phyloP scores from a whole-genome alignment of 163 green algal species.

The Chloroidium sp. region DNA sequence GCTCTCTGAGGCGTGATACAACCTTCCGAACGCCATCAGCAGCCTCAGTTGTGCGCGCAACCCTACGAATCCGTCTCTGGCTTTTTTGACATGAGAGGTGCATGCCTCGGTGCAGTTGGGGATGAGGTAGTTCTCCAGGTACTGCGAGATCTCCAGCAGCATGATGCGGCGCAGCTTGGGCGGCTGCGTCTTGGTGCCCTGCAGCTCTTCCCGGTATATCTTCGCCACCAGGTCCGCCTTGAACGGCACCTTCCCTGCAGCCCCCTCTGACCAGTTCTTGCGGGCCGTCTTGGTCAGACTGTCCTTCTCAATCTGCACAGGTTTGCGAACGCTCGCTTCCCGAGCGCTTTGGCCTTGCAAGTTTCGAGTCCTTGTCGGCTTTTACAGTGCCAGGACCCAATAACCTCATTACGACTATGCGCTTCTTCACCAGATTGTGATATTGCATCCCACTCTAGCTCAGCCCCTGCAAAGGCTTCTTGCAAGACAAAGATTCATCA shows the following conservation, averaged over 20 bases:
- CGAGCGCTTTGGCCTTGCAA: too few relatives aligned
- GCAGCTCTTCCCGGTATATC: conserved; percentile 75
- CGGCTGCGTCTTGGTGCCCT: conserved; percentile 18
- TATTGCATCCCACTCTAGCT: not conserved
- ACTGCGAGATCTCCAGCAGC: conserved; percentile 90
- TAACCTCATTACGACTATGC: not conserved
- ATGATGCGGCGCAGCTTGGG: conserved; percentile 57
- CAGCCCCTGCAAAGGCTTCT: not conserved
- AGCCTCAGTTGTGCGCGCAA: too few relatives aligned
- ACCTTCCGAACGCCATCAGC: too few relatives aligned
- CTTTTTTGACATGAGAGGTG: too few relatives aligned
- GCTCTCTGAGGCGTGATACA: too few relatives aligned
- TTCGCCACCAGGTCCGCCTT: conserved; percentile 54
- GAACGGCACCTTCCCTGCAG: conserved; percentile 18
- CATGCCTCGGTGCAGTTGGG: conserved; percentile 54
- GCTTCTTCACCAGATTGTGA: not conserved
- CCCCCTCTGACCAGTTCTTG: conserved; percentile 50
- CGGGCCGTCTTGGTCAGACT: conserved; percentile 53
- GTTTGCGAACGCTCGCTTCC: not conserved
- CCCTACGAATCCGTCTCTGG: too few relatives aligned
- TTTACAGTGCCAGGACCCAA: not conserved
- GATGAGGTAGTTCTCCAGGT: conserved; percentile 94
- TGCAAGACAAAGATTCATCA: not conserved
- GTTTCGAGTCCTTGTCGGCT: not conserved
- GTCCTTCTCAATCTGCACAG: conserved; percentile 55